Evolutionary conservation across 768 basidiomycete genomes (phyloP), one percentile per base, ranked within the genome.

Genomic region (Amanita jacksonii): DNA sequence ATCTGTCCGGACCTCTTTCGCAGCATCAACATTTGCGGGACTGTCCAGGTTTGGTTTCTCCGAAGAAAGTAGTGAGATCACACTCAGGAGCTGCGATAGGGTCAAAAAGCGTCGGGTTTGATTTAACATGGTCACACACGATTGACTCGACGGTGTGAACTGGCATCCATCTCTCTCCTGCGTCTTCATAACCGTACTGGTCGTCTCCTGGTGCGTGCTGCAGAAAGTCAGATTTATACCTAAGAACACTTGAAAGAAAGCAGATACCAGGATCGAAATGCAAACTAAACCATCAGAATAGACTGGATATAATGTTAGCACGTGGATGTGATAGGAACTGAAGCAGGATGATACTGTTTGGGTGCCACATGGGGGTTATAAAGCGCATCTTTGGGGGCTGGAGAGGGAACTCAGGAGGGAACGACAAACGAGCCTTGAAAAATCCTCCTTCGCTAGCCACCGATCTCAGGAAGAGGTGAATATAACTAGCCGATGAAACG

Each of bases 141-240:
- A 99, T 98, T 4, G 91, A 90, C 68, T 98, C 92, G 25, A 97
- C 85, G 1, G 87, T 86, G 60, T 99, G 96, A 36, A 99, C 91
- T 3, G 96, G 96, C 71, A 93, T 69, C 96, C 96, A 99, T 49
- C 96, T 69, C 67, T 99, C 96, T 34, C 89, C 85, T 1, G 96
- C 91, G 54, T 93, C 89, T 61, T 99, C 96, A 55, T 94, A 97
- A 8, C 94, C 86, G 54, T 86, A 97, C 60, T 97, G 87, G 63
- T 99, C 94, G 30, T 93, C 89, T 24, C 92, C 94, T 0, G 94
- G 94, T 27, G 87, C 79, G 57, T 98, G 94, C 90, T 52, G 1
- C 41, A 4, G 24, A 41, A 34, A 43, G 31, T 30, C 18, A 45
- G 37, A 20, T 2, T 19, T 18, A 30, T 20, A 8, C 22, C 27